These are phyloP conservation scores for Exsudoporus frostii DNA, from an alignment of 768 basidiomycete species.

Conservation along the genomic window DNA sequence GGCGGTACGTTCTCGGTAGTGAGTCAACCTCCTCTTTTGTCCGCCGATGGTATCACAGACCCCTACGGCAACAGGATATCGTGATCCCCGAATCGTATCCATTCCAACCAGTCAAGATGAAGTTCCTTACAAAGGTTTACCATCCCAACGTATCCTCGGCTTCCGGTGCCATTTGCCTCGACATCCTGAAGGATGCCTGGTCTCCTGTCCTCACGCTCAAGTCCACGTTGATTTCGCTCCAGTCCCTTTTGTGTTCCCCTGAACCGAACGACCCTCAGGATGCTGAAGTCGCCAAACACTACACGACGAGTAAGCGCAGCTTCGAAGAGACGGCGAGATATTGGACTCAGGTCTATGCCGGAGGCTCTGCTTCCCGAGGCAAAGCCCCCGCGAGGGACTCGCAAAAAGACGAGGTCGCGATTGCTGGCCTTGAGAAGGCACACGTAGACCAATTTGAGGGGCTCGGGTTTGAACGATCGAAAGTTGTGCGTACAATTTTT, in stretches of 20 bases:
- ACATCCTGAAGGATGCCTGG: conserved; percentile 87
- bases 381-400: conserved; percentile 31
- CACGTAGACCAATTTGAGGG: conserved; percentile 83
- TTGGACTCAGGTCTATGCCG: conserved; percentile 93
- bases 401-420: conserved; percentile 47
- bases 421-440: conserved; percentile 78
- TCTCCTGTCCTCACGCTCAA: conserved; percentile 94
- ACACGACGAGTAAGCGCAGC: conserved; percentile 78
- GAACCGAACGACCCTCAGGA: conserved; percentile 97
- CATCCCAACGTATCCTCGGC: conserved; percentile 95
- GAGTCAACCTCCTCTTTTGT: conserved; percentile 32
- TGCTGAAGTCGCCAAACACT: conserved; percentile 97
- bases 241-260: conserved; percentile 88
- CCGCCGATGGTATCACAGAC: background rate
- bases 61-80: conserved; percentile 64
- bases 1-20: conserved; percentile 92
- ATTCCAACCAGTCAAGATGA: conserved; percentile 96
- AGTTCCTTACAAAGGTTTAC: conserved; percentile 95
- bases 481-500: conserved; percentile 66
- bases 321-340: conserved; percentile 93
- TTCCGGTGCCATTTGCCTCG: conserved; percentile 92
- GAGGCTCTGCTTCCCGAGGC: conserved; percentile 53
- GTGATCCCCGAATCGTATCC: conserved; percentile 89
- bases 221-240: conserved; percentile 91
- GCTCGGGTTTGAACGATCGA: conserved; percentile 76